Evolutionary conservation across 2,329 filamentous ascomycete genomes (phyloP).

Genomic region (Diaporthe humulicola): DNA sequence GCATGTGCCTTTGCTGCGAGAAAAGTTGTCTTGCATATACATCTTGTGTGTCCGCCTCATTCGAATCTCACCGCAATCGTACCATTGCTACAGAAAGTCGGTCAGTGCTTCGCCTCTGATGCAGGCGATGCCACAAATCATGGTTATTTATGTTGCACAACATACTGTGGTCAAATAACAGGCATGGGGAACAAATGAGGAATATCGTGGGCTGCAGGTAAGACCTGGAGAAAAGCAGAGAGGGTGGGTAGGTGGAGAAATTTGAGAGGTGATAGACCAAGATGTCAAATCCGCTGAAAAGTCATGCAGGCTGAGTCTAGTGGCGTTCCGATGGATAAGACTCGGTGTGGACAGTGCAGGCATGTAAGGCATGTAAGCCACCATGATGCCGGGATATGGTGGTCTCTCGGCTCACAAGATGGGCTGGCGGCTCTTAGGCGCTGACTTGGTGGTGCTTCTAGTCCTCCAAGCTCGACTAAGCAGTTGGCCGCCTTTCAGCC

Average conservation of each 20-base stretch:
- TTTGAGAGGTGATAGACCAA: neutral
- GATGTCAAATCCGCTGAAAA: neutral
- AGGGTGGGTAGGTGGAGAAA: neutral
- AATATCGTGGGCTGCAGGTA: neutral
- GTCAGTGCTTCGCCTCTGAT: neutral
- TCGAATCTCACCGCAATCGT: neutral
- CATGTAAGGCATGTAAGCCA: conserved; percentile 19
- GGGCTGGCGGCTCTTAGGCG: neutral
- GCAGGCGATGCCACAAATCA: neutral
- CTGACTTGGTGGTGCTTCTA: conserved; percentile 26
- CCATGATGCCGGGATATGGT: conserved; percentile 1
- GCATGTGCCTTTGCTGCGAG: neutral
- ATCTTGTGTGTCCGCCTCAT: neutral
- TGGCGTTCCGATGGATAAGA: conserved; percentile 10
- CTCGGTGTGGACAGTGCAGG: conserved; percentile 1
- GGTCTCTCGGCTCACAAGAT: neutral
- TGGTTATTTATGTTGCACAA: neutral
- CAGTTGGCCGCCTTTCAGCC: neutral
- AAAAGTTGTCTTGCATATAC: neutral
- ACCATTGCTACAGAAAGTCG: neutral
- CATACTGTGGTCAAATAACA: neutral
- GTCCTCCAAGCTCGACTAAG: neutral
- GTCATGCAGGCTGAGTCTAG: conserved; percentile 5
- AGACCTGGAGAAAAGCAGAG: neutral
- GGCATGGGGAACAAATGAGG: neutral